A percentile compares a stretch with the other conserved stretches of the same genome.
Evolutionary conservation across 208 protist genomes (phyloP).

Genomic region (Phytomonas sp.): DNA sequence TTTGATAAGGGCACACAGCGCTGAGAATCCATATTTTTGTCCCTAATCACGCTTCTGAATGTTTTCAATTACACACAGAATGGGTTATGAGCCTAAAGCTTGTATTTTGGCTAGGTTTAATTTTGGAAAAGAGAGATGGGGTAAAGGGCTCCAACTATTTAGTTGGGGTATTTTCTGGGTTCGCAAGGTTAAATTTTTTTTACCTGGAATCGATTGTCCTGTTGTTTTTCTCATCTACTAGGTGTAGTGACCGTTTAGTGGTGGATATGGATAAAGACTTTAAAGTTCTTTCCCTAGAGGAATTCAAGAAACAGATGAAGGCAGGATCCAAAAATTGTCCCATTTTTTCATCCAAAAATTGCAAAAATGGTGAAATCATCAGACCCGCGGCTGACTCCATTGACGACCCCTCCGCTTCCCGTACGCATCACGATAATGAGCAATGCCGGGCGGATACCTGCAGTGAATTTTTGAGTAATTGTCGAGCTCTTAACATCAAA

Average conservation of each 20-base stretch:
- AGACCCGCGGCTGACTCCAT: neutral
- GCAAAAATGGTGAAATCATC: neutral
- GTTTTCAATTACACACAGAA: neutral
- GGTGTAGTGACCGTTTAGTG: too few species aligned
- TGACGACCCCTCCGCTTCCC: neutral
- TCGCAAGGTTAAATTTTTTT: too few species aligned
- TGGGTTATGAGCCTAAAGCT: neutral
- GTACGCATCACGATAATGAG: neutral
- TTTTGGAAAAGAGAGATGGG: neutral
- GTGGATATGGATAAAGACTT: too few species aligned
- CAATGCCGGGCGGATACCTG: neutral
- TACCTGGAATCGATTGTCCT: too few species aligned
- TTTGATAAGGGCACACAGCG: neutral
- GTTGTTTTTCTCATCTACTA: too few species aligned
- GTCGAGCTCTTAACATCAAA: conserved; percentile 52
- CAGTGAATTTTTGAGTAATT: conserved; percentile 42
- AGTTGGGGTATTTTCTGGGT: too few species aligned
- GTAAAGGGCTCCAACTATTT: too few species aligned
- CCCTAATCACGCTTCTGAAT: neutral
- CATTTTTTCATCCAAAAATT: neutral
- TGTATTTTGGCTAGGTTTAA: neutral
- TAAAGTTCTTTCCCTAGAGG: too few species aligned
- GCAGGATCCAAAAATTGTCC: neutral
- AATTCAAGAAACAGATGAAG: conserved; percentile 10
- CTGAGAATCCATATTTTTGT: neutral